A percentile compares a stretch with the other conserved stretches of the same genome.
Evolutionary conservation across 1,284 basidiomycete genomes (phyloP).

Genomic region (Sanguinoderma infundibulare): DNA sequence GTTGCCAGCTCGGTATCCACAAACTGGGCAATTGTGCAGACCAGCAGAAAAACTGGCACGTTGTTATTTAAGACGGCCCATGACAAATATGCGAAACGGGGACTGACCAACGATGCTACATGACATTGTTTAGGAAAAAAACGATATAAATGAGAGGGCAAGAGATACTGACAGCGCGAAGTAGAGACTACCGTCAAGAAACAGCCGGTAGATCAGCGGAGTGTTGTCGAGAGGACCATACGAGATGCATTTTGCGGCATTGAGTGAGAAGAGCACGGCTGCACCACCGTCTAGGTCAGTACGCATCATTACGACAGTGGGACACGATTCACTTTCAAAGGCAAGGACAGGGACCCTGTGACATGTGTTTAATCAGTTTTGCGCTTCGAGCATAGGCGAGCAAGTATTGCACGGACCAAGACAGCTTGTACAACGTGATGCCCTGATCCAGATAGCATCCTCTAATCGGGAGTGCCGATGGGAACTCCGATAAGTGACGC

Average conservation of each 20-base stretch:
- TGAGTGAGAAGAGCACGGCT: conserved; percentile 24
- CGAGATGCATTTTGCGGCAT: conserved; percentile 20
- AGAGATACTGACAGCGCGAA: conserved; percentile 16
- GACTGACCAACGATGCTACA: conserved; percentile 13
- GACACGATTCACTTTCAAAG: conserved; percentile 17
- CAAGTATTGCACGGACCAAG: conserved; percentile 11
- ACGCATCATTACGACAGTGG: too few relatives aligned
- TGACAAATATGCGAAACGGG: too few relatives aligned
- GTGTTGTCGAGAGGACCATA: conserved; percentile 18
- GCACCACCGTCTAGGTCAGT: background rate
- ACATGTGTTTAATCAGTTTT: background rate
- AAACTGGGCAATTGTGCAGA: conserved; percentile 12
- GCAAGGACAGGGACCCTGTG: conserved; percentile 18
- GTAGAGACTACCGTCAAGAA: conserved; percentile 20
- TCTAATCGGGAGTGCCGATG: conserved; percentile 5
- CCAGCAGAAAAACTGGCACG: conserved; percentile 15
- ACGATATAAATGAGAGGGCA: too few relatives aligned
- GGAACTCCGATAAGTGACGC: background rate
- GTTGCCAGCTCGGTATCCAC: background rate
- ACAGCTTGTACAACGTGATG: conserved; percentile 1
- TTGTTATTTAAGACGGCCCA: background rate
- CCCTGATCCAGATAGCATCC: conserved; percentile 10
- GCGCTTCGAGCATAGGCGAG: too few relatives aligned
- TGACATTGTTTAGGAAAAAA: background rate
- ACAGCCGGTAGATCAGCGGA: conserved; percentile 21